These are phyloP conservation scores for Ceratocystis albifundus DNA, from an alignment of 2,329 filamentous ascomycete genomes.

Conservation along the genomic window DNA sequence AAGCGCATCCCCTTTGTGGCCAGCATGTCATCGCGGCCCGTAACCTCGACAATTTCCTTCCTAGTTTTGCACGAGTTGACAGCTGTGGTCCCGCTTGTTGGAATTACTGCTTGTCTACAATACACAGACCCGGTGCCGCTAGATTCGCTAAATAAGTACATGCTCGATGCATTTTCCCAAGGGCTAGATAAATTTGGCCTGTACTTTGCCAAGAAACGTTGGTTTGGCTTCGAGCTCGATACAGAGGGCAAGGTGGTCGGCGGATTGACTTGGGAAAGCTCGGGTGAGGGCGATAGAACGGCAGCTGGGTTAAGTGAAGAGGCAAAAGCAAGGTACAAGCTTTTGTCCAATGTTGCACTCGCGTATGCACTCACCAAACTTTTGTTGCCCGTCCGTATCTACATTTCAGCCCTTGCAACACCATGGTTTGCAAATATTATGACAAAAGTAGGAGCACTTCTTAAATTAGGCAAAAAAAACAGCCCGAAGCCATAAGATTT, in stretches of 20 bases:
- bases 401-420: constrained; percentile 73
- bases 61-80: constrained; percentile 86
- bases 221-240: constrained; percentile 51
- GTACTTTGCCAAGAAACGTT: constrained; percentile 69
- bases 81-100: constrained; percentile 67
- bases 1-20: constrained; percentile 44
- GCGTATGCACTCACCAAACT: constrained; percentile 87
- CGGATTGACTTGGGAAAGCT: constrained; percentile 29
- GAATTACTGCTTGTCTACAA: constrained; percentile 66
- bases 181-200: constrained; percentile 63
- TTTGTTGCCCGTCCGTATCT: constrained; percentile 63
- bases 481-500: not conserved
- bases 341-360: constrained; percentile 63
- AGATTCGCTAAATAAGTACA: constrained; percentile 39
- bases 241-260: constrained; percentile 31
- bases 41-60: constrained; percentile 76
- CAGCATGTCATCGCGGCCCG: constrained; percentile 61
- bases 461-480: not conserved
- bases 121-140: constrained; percentile 62
- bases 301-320: constrained; percentile 27
- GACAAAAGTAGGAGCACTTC: not conserved
- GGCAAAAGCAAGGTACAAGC: constrained; percentile 36
- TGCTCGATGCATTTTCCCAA: constrained; percentile 42
- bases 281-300: constrained; percentile 24
- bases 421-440: constrained; percentile 68